Evolutionary conservation across 257 asterid genomes (phyloP).

Genomic region (Petunia secreta): DNA sequence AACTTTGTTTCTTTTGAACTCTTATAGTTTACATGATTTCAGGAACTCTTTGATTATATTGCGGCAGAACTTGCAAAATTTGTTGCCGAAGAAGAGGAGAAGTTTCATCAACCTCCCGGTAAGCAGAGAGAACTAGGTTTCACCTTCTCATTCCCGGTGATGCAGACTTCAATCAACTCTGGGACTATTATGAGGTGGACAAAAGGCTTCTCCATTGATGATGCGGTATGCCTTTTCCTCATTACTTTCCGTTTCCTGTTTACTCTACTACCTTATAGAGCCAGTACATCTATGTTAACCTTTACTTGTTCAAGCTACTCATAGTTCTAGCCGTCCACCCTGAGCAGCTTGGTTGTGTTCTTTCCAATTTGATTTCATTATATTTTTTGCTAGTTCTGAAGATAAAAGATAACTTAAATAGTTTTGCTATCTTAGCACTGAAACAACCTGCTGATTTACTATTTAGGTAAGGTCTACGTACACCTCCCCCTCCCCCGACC

Average conservation of each 20-base stretch:
- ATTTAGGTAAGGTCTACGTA: too few species aligned
- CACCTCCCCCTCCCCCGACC: too few species aligned
- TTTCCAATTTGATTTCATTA: constrained; percentile 14
- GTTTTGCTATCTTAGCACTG: neutral
- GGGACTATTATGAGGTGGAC: constrained; percentile 94
- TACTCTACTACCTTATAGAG: neutral
- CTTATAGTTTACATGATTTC: constrained; percentile 26
- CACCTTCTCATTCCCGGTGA: constrained; percentile 55
- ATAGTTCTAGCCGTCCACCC: neutral
- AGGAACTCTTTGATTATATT: constrained; percentile 50
- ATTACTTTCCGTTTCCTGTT: constrained; percentile 15
- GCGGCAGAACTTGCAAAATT: constrained; percentile 47
- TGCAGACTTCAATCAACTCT: constrained; percentile 68
- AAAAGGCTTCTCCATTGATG: constrained; percentile 82
- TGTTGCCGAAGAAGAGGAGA: constrained; percentile 40
- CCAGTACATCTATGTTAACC: neutral
- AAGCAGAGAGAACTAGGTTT: constrained; percentile 50
- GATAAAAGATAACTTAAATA: neutral
- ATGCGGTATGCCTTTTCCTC: constrained; percentile 42
- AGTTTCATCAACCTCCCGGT: constrained; percentile 43
- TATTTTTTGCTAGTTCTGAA: neutral
- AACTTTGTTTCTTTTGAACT: neutral
- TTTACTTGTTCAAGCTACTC: neutral
- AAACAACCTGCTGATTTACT: neutral
- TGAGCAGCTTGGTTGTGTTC: constrained; percentile 14